These are phyloP conservation scores for Colletotrichum lentis DNA, from an alignment of 2,329 filamentous ascomycete genomes.

Conservation along the genomic window DNA sequence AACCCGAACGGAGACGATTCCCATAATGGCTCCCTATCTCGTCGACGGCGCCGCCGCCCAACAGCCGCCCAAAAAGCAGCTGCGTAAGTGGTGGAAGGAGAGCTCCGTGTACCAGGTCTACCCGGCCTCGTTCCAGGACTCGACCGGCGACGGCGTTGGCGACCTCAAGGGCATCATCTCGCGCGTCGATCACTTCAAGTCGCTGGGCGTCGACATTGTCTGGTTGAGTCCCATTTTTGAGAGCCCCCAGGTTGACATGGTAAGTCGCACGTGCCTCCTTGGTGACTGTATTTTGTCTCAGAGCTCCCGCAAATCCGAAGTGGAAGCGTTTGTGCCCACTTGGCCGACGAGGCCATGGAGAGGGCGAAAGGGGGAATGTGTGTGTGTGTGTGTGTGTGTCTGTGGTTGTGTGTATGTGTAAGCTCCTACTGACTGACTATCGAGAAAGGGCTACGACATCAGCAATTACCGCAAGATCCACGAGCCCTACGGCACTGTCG, in stretches of 20 bases:
- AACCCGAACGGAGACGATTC: not conserved
- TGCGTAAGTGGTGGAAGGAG: conserved; percentile 65
- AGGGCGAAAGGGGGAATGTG: not conserved
- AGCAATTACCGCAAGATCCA: conserved; percentile 73
- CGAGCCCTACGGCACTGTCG: conserved; percentile 71
- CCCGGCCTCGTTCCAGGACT: conserved; percentile 68
- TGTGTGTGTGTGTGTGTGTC: too few relatives aligned
- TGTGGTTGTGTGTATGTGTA: too few relatives aligned
- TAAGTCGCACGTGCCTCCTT: conserved; percentile 37
- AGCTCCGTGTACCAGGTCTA: conserved; percentile 69
- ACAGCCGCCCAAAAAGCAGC: conserved; percentile 19
- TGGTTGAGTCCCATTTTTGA: conserved; percentile 61
- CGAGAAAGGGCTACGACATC: conserved; percentile 69
- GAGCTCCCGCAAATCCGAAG: not conserved
- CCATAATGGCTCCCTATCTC: conserved; percentile 19
- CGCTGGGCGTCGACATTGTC: conserved; percentile 65
- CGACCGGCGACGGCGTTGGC: conserved; percentile 63
- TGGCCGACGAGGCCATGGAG: not conserved
- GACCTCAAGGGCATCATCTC: conserved; percentile 67
- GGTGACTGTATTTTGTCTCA: not conserved
- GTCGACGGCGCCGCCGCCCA: conserved; percentile 7
- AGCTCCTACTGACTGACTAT: not conserved
- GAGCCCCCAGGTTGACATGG: conserved; percentile 71
- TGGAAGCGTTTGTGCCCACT: too few relatives aligned
- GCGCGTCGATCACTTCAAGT: conserved; percentile 62